These are phyloP conservation scores for Coemansia sp. DNA, from an alignment of 192 early-diverging fungal genomes.

Conservation along the genomic window DNA sequence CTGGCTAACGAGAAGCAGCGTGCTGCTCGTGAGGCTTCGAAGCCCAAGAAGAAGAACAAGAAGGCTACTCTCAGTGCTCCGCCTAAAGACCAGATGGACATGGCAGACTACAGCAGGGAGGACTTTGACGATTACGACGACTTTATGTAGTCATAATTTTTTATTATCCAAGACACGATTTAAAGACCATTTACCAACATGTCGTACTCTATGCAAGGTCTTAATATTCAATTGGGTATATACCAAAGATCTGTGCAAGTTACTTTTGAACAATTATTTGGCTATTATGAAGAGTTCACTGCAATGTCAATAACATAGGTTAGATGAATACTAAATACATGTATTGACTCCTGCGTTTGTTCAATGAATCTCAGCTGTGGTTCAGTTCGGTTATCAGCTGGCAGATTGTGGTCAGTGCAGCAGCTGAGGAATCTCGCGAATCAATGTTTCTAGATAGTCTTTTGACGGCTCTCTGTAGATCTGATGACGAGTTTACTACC, in stretches of 20 bases:
- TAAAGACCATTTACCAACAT: too few relatives aligned
- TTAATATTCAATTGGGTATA: too few relatives aligned
- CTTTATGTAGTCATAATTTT: slow-evolving; percentile 49
- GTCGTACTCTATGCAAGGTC: too few relatives aligned
- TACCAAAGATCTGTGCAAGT: too few relatives aligned
- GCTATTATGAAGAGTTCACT: too few relatives aligned
- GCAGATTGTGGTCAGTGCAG: not conserved
- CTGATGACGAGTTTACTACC: slow-evolving; percentile 21
- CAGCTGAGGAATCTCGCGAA: too few relatives aligned
- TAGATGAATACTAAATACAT: too few relatives aligned
- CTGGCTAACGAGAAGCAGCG: slow-evolving; percentile 77
- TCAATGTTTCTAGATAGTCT: too few relatives aligned
- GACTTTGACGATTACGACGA: slow-evolving; percentile 57
- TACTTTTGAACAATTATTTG: too few relatives aligned
- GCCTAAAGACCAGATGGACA: slow-evolving; percentile 30
- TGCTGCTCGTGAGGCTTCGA: slow-evolving; percentile 57
- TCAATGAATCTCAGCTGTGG: too few relatives aligned
- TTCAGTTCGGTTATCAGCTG: slow-evolving; percentile 13
- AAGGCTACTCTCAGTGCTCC: slow-evolving; percentile 28
- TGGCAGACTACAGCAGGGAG: slow-evolving; percentile 55
- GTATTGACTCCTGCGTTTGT: too few relatives aligned
- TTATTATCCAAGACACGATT: not conserved
- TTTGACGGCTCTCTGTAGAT: slow-evolving; percentile 10
- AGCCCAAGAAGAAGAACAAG: slow-evolving; percentile 72
- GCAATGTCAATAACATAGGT: too few relatives aligned